Conservation (phyloP, 306 rosid species). For the Castanospermum australe region DNA sequence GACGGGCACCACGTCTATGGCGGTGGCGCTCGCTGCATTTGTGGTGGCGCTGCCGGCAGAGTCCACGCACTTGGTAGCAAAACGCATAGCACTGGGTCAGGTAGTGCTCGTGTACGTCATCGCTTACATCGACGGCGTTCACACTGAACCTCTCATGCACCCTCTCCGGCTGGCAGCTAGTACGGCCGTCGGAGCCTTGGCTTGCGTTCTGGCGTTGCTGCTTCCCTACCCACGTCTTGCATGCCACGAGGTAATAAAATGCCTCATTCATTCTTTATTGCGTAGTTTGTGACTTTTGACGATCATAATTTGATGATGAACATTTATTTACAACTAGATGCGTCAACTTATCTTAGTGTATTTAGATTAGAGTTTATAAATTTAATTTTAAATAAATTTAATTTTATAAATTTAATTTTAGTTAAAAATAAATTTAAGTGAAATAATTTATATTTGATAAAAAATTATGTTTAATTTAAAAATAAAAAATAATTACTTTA, state of each 20-base stretch:
- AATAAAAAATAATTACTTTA: too few relatives aligned
- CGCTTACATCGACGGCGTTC: conserved; percentile 41
- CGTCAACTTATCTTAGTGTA: too few relatives aligned
- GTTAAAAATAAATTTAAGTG: too few relatives aligned
- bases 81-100: conserved; percentile 64
- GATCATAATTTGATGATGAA: too few relatives aligned
- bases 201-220: conserved; percentile 62
- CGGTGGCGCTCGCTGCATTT: conserved; percentile 52
- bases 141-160: conserved; percentile 54
- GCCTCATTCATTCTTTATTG: too few relatives aligned
- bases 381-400: too few relatives aligned
- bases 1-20: conserved; percentile 31
- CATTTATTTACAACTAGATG: too few relatives aligned
- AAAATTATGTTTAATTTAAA: too few relatives aligned
- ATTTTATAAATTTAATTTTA: too few relatives aligned
- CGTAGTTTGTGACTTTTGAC: too few relatives aligned
- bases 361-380: too few relatives aligned
- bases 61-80: conserved; percentile 49
- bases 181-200: conserved; percentile 53
- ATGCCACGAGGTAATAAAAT: conserved; percentile 39
- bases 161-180: conserved; percentile 62
- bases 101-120: conserved; percentile 52
- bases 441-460: too few relatives aligned
- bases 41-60: conserved; percentile 55
- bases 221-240: conserved; percentile 72